Percentiles rank a stretch among this genome's conserved stretches.
These are phyloP conservation scores for Colletotrichum sp. DNA, from an alignment of 2,329 filamentous ascomycete species.

Conservation along the genomic window DNA sequence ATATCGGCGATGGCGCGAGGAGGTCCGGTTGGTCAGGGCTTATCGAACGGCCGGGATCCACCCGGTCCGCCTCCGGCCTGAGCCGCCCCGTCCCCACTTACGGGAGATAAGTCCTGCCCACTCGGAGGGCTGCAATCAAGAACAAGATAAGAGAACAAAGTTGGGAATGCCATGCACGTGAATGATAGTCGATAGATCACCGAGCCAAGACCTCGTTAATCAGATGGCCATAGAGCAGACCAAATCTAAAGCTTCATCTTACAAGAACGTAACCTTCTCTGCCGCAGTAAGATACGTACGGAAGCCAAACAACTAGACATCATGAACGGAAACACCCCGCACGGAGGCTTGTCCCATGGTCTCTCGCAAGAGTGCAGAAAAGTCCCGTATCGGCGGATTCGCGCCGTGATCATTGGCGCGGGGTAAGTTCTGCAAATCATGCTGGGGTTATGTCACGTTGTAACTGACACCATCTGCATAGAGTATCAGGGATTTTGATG, in stretches of 20 bases:
- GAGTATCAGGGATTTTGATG: not conserved
- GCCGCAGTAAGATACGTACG: not conserved
- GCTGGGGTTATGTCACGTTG: not conserved
- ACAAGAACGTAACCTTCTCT: not conserved
- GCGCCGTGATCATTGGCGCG: not conserved
- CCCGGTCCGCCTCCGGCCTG: not conserved
- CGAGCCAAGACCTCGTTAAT: not conserved
- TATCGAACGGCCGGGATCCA: not conserved
- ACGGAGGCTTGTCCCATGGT: not conserved
- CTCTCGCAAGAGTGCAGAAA: not conserved
- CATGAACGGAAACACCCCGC: not conserved
- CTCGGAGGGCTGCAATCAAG: not conserved
- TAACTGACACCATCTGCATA: not conserved
- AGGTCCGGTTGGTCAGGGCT: not conserved
- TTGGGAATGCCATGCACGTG: not conserved
- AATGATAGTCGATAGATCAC: not conserved
- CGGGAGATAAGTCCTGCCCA: not conserved
- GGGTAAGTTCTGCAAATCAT: not conserved
- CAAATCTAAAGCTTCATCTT: not conserved
- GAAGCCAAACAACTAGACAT: not conserved
- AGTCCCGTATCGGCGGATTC: not conserved
- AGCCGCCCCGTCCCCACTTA: not conserved
- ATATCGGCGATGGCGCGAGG: not conserved
- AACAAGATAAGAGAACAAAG: not conserved
- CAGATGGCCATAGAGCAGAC: not conserved